Base-by-base conservation (phyloP, 2,329 filamentous ascomycete species). In the Nemania serpens region DNA sequence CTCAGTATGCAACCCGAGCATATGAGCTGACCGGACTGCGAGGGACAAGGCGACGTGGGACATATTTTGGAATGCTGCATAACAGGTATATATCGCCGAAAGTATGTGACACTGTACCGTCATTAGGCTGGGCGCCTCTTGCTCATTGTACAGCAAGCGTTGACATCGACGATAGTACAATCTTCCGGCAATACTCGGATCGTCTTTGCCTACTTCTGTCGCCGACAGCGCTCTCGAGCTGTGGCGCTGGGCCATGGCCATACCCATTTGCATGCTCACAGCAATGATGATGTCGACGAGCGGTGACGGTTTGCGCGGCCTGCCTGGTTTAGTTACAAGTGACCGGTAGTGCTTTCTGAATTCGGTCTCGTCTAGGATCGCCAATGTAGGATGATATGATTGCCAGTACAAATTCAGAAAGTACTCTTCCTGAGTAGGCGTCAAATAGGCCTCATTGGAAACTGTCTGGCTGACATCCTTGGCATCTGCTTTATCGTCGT, bases 241-340 rank as follows among this genome's bases (percentile, higher is more conserved):
- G 53, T 57, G 59, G 13, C 67, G 62, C 36, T 75, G 66, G 20
- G 59, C 65, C 5, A 69, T 59, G 6, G 71, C 71, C 36, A 76
- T 69, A 15, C 77, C 76, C 41, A 79, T 78, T 68, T 84, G 82
- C 74, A 84, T 79, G 61, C 79, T 81, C 10, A 84, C 58, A 0
- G 82, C 82, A 15, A 84, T 68, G 36, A 84, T 70, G 22, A 84
- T 83, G 59, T 84, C 82, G 1, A 82, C 79, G 0, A 84, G 73
- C 1, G 82, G 76, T 2, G 81, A 84, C 2, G 77, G 73, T 55
- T 76, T 76, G 6, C 82, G 74, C 6, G 55, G 59, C 9, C 60
- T 56, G 11, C 66, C 59, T 22, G 66, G 64, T 37, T 58, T 61
- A 9, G 65, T 68, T 76, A 78, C 80, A 7, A 82, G 69, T 0